Base-by-base conservation (phyloP, 2,329 filamentous ascomycete species). In the Trichoderma koningiopsis region DNA sequence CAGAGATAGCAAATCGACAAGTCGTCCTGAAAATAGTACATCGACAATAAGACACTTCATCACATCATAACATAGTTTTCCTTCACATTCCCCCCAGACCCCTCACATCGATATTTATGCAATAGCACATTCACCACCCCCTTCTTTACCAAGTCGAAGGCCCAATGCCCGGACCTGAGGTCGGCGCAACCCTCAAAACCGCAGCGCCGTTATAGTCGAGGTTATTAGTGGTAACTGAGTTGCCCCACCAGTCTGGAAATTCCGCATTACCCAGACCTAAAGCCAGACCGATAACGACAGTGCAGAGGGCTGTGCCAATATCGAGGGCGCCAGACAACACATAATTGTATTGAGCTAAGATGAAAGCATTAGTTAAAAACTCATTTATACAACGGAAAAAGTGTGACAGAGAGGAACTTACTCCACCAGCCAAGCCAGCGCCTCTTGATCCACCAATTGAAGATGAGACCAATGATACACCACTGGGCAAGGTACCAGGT, bases 301-400 rank as follows among this genome's bases (percentile, higher is more conserved):
- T 84, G 35, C 85, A 84, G n/a, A 89, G 75, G 0, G 85, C 85
- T 1, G 88, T 83, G n/a, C 86, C 87, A 52, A 85, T 84, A 63
- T 88, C 87, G 52, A 89, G 80, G 2, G 84, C 86, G 0, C 87
- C 87, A 11, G 87, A 88, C 0, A 87, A 79, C 65, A 88, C 81
- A 69, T 88, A 89, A 77, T 88, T 89, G 79, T 88, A 89, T 16
- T 71, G 74, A 68, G 71, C 72, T 73, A 57, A 10, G 57, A 47
- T 22, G 14, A 7, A 8, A 19, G 29, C 6, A 37, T 52, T 33
- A 43, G 62, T 71, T 61, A 13, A 3, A 2, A 19, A 3, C 33
- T 19, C 8, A 14, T n/a, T 53, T 1, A 10, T 4, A n/a, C 8
- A 27, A 22, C 13, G 7, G n/a, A n/a, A n/a, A 22, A 40, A 31